Evolutionary conservation across 345 rosid genomes (phyloP).

Genomic region (Aquilaria malaccensis): DNA sequence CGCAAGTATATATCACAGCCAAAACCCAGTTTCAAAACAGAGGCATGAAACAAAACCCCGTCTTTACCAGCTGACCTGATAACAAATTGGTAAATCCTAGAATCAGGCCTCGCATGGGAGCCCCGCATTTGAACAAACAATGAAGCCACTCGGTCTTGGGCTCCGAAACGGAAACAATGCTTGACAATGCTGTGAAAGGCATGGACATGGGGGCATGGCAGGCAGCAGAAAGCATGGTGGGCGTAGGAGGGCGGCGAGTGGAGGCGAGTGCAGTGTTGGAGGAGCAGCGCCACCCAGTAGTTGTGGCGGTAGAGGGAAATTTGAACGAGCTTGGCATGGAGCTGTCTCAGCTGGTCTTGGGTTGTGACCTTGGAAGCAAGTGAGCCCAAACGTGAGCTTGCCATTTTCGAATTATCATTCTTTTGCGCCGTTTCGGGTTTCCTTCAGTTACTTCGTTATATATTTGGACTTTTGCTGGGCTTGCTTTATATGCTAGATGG

Average conservation of each 20-base stretch:
- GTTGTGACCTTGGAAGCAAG: constrained; percentile 10
- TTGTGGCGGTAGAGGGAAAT: constrained; percentile 26
- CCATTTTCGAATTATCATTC: background rate
- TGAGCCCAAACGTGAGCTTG: constrained; percentile 16
- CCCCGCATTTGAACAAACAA: constrained; percentile 16
- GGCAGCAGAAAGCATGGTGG: constrained; percentile 18
- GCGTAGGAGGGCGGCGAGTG: constrained; percentile 23
- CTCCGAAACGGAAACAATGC: constrained; percentile 20
- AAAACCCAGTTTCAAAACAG: constrained; percentile 28
- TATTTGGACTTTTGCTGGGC: too few relatives aligned
- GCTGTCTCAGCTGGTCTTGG: constrained; percentile 20
- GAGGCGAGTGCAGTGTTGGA: constrained; percentile 27
- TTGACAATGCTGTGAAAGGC: constrained; percentile 20
- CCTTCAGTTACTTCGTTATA: too few relatives aligned
- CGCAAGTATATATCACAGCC: constrained; percentile 22
- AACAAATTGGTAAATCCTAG: constrained; percentile 26
- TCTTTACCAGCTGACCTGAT: constrained; percentile 27
- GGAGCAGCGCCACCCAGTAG: constrained; percentile 22
- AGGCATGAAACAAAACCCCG: constrained; percentile 26
- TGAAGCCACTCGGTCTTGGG: constrained; percentile 15
- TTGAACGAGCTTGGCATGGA: constrained; percentile 29
- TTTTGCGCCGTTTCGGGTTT: background rate
- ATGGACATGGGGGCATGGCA: constrained; percentile 11
- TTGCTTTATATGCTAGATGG: too few relatives aligned
- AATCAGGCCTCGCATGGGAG: constrained; percentile 17